phyloP scores from a whole-genome alignment of 352 stramenopile species.

The Pseudoperonospora humuli region DNA sequence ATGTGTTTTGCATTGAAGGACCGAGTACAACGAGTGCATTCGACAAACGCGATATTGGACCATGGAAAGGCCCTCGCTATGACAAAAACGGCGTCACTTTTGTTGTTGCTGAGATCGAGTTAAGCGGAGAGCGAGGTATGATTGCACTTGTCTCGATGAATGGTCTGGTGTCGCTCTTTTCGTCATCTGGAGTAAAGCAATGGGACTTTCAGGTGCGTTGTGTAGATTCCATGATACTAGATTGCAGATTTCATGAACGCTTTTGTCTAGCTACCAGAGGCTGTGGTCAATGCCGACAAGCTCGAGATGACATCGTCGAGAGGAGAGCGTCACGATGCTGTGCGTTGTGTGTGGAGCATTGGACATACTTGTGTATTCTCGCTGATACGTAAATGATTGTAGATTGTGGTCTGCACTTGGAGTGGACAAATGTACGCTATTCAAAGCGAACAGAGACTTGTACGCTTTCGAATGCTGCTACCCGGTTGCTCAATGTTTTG shows the following conservation, averaged over 20 bases:
- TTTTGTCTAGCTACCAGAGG: conserved; percentile 35
- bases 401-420: conserved; percentile 71
- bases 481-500: conserved; percentile 58
- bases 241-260: not conserved
- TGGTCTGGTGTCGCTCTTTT: conserved; percentile 33
- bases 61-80: conserved; percentile 27
- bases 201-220: conserved; percentile 42
- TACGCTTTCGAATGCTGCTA: conserved; percentile 59
- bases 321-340: conserved; percentile 27
- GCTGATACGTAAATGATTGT: not conserved
- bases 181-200: conserved; percentile 24
- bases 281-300: conserved; percentile 44
- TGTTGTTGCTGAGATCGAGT: conserved; percentile 35
- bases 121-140: conserved; percentile 12
- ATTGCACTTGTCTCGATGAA: conserved; percentile 33
- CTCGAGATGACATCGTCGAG: conserved; percentile 23
- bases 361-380: not conserved
- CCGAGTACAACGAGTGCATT: not conserved
- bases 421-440: conserved; percentile 55
- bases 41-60: conserved; percentile 15
- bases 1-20: conserved; percentile 32
- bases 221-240: not conserved
- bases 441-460: conserved; percentile 29
- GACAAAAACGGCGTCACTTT: conserved; percentile 31
- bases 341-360: conserved; percentile 7